Base-by-base conservation (phyloP, 2,329 filamentous ascomycete species). In the Chaetomiaceae sp. region DNA sequence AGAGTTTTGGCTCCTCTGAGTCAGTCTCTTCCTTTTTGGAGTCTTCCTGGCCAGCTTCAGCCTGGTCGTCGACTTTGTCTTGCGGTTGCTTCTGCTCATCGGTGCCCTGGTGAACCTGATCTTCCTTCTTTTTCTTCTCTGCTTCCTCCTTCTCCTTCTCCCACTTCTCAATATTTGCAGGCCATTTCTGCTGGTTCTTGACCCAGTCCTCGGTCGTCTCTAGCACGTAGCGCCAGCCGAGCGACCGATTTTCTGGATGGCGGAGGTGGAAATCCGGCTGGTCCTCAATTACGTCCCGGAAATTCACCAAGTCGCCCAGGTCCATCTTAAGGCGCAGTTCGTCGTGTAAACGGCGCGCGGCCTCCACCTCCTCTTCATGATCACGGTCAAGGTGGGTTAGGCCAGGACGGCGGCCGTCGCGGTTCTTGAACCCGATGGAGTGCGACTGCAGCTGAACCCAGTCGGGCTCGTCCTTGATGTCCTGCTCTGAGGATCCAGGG, bases 221-320 rank as follows among this genome's bases (percentile, higher is more conserved):
- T 0, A 77, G 58, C 10, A 75, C 69, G 52, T 70, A 74, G 29
- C 74, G 62, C 73, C 74, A 76, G 7, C 70, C 69, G 4, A 65
- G 42, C 3, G 71, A 68, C 43, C 68, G 66, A 26, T 70, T 65
- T 15, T 70, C 64, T 0, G 71, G 70, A 36, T 68, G 60, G 1
- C 62, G 51, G 4, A 75, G 53, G 54, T 72, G 67, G 34, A 72
- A 66, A 48, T 75, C 66, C 58, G 71, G 42, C 36, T 64, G 57
- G 11, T 38, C 32, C 38, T 48, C 22, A 8, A 52, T 52, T 14
- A 52, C 2, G 12, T 50, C 50, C 4, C 50, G 34, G 15, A 52
- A 52, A 15, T 52, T 52, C 38, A 52, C 44, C 29, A 50, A 26
- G 1, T 42, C 34, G 14, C 47, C 44, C 7, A n/a, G 29, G 14